Conservation (phyloP, 2,329 filamentous ascomycete species). For the Colletotrichum neosansevieriae region DNA sequence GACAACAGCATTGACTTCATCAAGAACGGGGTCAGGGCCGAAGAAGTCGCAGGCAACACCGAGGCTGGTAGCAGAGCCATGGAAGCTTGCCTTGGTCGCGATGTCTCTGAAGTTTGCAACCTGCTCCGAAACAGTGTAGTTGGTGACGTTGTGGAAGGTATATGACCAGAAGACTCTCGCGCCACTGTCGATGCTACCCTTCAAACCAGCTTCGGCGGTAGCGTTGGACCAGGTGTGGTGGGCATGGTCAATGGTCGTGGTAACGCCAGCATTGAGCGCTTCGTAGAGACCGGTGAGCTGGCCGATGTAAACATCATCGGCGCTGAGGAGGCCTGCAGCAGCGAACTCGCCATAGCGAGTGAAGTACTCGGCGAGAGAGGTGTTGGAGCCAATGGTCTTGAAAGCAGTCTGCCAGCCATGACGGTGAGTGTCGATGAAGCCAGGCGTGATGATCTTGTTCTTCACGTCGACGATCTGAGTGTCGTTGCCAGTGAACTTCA, state of each 20-base stretch:
- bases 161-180: slow-evolving; percentile 62
- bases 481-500: slow-evolving; percentile 31
- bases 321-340: slow-evolving; percentile 48
- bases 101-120: slow-evolving; percentile 53
- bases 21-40: slow-evolving; percentile 45
- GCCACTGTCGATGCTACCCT: slow-evolving; percentile 61
- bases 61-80: slow-evolving; percentile 50
- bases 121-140: slow-evolving; percentile 52
- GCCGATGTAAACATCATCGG: slow-evolving; percentile 60
- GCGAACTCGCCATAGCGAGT: slow-evolving; percentile 53
- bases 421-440: slow-evolving; percentile 69
- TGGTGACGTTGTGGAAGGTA: slow-evolving; percentile 52
- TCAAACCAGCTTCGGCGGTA: slow-evolving; percentile 57
- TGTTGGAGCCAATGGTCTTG: slow-evolving; percentile 65
- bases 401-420: slow-evolving; percentile 68
- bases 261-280: slow-evolving; percentile 64
- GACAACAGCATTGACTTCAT: slow-evolving; percentile 49
- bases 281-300: slow-evolving; percentile 63
- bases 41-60: slow-evolving; percentile 57
- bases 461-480: slow-evolving; percentile 61
- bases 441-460: slow-evolving; percentile 64
- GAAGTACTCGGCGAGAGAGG: slow-evolving; percentile 62
- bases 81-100: slow-evolving; percentile 44
- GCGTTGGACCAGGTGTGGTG: slow-evolving; percentile 60
- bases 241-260: slow-evolving; percentile 65